Base-by-base conservation (phyloP, 805 yeast genomes). In the Candida glaebosa region DNA sequence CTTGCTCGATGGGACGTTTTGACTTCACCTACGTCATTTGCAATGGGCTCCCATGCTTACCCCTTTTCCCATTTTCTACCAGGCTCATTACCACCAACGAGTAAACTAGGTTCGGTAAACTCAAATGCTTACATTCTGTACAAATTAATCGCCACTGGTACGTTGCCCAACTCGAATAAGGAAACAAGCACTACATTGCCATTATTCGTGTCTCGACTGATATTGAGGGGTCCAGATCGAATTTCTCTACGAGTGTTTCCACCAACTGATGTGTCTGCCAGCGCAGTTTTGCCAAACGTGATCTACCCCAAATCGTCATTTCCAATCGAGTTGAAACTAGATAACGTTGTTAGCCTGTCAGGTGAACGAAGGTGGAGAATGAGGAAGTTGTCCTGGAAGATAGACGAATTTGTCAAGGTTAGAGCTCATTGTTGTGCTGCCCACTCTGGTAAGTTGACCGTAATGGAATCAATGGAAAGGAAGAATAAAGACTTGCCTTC, bases 241-340 rank as follows among this genome's bases (percentile, higher is more conserved):
- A 87, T 86, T 55, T 87, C 96, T 1, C 65, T 88, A 30, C 76
- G 99, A 46, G 87, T 93, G 1, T 93, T 93, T 62, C 99, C 99
- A 1, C 98, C 99, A 5, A 91, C 98, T 0, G 86, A 84, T 33
- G 82, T 93, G 28, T 82, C 88, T 2, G 95, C 96, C 5, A 79
- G 84, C 19, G 93, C 95, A 6, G 84, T 82, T 12, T 68, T 93
- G 38, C 99, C 99, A 2, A 85, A 85, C 48, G 96, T 89, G 12
- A 76, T 87, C 24, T 87, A 87, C 60, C 98, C 98, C 9, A 83
- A 86, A 57, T 84, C 96, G 0, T 73, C 83, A 1, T 87, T 93
- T 56, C 84, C 93, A 0, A 73, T 91, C 17, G 97, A 89, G 56
- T 68, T 93, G 54, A 79, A 82, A 49, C 65, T 93, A 53, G 95